Percentiles rank a stretch among this genome's conserved stretches.
Evolutionary conservation across 1,139 yeast genomes (phyloP).

Genomic region (Debaryomyces udenii): DNA sequence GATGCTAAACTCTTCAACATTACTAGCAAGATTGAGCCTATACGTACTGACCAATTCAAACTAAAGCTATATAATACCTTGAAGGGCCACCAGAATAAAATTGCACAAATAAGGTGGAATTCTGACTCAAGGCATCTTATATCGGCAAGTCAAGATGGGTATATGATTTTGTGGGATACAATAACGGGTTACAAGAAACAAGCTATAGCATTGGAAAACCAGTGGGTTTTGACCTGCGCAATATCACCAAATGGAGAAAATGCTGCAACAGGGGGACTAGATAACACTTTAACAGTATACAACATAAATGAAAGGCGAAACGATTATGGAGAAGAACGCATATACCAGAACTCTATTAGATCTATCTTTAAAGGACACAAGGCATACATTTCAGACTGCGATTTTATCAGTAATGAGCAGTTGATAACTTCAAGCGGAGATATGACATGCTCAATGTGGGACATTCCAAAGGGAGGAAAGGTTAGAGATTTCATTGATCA

Average conservation of each 20-base stretch:
- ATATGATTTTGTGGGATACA: slow-evolving; percentile 82
- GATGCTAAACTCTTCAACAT: slow-evolving; percentile 50
- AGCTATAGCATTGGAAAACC: slow-evolving; percentile 69
- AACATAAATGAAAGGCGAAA: slow-evolving; percentile 34
- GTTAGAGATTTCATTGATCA: slow-evolving; percentile 69
- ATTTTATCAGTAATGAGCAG: slow-evolving; percentile 56
- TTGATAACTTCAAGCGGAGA: slow-evolving; percentile 82
- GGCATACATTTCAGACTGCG: slow-evolving; percentile 79
- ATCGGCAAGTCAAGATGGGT: slow-evolving; percentile 88
- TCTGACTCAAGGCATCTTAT: slow-evolving; percentile 59
- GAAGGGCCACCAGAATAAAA: slow-evolving; percentile 77
- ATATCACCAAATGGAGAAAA: slow-evolving; percentile 65
- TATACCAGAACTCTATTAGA: slow-evolving; percentile 46
- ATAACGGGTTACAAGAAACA: slow-evolving; percentile 70
- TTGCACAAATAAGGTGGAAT: slow-evolving; percentile 72
- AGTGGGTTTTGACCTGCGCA: slow-evolving; percentile 80
- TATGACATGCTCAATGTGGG: slow-evolving; percentile 83
- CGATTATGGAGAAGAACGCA: slow-evolving; percentile 19
- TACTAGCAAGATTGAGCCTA: slow-evolving; percentile 31
- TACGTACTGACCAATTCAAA: slow-evolving; percentile 36
- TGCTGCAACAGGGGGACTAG: slow-evolving; percentile 83
- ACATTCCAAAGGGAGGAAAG: slow-evolving; percentile 60
- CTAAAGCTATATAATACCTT: slow-evolving; percentile 46
- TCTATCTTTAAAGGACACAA: slow-evolving; percentile 74
- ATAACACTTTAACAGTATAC: slow-evolving; percentile 76